Base-by-base conservation (phyloP, 78 protist species). In the Anaeramoeba ignava region DNA sequence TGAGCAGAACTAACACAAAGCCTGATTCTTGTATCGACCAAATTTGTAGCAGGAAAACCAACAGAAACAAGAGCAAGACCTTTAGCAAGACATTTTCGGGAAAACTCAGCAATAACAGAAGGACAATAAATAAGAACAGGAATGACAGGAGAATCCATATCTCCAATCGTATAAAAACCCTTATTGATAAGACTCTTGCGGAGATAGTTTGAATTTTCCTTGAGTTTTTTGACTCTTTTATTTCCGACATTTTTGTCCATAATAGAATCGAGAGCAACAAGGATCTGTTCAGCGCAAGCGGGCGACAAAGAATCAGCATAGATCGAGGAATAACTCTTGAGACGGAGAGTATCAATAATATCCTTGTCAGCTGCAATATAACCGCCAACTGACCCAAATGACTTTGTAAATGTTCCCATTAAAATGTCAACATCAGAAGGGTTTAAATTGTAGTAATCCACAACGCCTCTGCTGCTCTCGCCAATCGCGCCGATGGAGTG, bases 401-500 rank as follows among this genome's bases (percentile, higher is more conserved):
- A 31, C 39, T 80, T 80, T 17, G 82, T 39, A 41, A 80, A 41
- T 31, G 82, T 80, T 33, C 82, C 82, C 82, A 80, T 80, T 41
- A 36, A 80, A 33, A 80, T 33, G 39, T 80, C 82, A 17, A 80
- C 82, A 38, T 96, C 95, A 2, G 0, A 2, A 2, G 98, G 83
- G 67, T 84, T 86, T 17, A 93, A 90, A 40, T 91, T 92, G 79
- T 41, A 82, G 54, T 92, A 85, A 41, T 96, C 99, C 17, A 93
- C 83, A 3, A 96, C 92, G 33, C 99, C 99, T 8, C 97, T 82
- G 0, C 99, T 99, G 33, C 85, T 83, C 8, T 39, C 42, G 1
- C 99, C 99, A 12, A 98, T 54, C 0, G 98, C 97, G 33, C 99
- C 99, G 83, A 98, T 95, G 33, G 95, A 90, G 84, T 98, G 99